Evolutionary conservation across 352 stramenopile species (phyloP), one percentile per base, ranked within the genome.

Genomic region (Vaucheria bursata): DNA sequence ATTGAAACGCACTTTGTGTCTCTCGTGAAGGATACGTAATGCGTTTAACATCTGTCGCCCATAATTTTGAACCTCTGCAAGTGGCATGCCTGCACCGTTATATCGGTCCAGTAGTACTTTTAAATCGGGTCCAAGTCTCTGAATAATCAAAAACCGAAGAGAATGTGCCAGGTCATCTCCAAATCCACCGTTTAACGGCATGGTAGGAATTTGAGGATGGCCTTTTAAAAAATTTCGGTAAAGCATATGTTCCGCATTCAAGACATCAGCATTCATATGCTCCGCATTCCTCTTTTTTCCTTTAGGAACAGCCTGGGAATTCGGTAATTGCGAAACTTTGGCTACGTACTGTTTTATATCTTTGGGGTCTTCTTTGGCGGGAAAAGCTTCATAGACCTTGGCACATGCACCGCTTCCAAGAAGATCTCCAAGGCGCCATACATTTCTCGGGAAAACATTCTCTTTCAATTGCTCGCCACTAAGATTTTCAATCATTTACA

Each of bases 61-160:
- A 38, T 25, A 36, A 35, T 35, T 38, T 2, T 6, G 12, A 36
- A 72, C 65, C 2, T 8, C 18, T 40, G 65, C 12, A 6, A 40
- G 31, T 6, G 65, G 65, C 65, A 72, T 25, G 1, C 65, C 65
- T 31, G 1, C 2, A 35, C 65, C 65, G 1, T 8, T 8, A 25
- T 72, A 35, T 25, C 65, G 6, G 1, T 2, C n/a, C 65, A 72
- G 65, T 25, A 72, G 12, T 6, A 8, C 65, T 40, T 72, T 35
- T 8, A 72, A 35, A 40, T 72, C 65, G 2, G 65, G 65, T 25
- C 65, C 65, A 29, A 72, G 65, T 7, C 65, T 36, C 65, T 72
- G 33, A 2, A 72, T 72, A 35, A 72, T 72, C 33, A 72, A 25
- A 35, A 72, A 72, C 1, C 65, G 6, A 4, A 72, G 65, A n/a